These are phyloP conservation scores for Didymella segeticola DNA, from an alignment of 2,329 filamentous ascomycete species.

Conservation along the genomic window DNA sequence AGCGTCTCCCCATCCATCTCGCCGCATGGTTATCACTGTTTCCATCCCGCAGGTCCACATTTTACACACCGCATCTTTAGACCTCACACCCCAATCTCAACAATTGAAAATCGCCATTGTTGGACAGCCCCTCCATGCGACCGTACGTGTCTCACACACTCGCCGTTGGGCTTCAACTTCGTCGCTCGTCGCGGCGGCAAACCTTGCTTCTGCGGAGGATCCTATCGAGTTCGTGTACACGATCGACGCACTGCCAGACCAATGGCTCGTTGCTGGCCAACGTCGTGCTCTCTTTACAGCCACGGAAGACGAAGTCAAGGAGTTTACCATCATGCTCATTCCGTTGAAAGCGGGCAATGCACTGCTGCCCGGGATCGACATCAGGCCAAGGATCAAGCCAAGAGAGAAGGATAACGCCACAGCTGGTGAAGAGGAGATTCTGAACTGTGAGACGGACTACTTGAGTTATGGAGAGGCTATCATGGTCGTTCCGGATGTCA, in stretches of 20 bases:
- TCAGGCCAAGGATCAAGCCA: slow-evolving; percentile 64
- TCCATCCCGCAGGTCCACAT: slow-evolving; percentile 85
- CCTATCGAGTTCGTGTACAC: slow-evolving; percentile 84
- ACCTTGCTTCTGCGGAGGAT: slow-evolving; percentile 41
- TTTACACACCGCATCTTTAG: slow-evolving; percentile 78
- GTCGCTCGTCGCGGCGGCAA: slow-evolving; percentile 33
- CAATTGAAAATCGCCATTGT: slow-evolving; percentile 57
- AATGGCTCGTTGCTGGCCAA: slow-evolving; percentile 85
- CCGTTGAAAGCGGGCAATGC: slow-evolving; percentile 80
- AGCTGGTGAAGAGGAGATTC: slow-evolving; percentile 26
- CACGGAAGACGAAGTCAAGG: slow-evolving; percentile 53
- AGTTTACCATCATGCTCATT: slow-evolving; percentile 76
- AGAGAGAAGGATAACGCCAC: slow-evolving; percentile 35
- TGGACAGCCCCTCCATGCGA: slow-evolving; percentile 71
- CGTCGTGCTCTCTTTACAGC: slow-evolving; percentile 78
- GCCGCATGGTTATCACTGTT: slow-evolving; percentile 84
- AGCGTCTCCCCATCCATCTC: slow-evolving; percentile 51
- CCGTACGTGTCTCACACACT: slow-evolving; percentile 64
- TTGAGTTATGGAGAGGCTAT: slow-evolving; percentile 79
- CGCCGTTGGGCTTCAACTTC: slow-evolving; percentile 57
- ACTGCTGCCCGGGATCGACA: slow-evolving; percentile 79
- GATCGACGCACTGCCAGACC: slow-evolving; percentile 73
- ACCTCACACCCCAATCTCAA: slow-evolving; percentile 52
- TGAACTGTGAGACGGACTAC: slow-evolving; percentile 79
- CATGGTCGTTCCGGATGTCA: slow-evolving; percentile 73